Percentiles rank a stretch among this genome's conserved stretches.
phyloP scores from a whole-genome alignment of 768 basidiomycete genomes.

The Pisolithus albus region DNA sequence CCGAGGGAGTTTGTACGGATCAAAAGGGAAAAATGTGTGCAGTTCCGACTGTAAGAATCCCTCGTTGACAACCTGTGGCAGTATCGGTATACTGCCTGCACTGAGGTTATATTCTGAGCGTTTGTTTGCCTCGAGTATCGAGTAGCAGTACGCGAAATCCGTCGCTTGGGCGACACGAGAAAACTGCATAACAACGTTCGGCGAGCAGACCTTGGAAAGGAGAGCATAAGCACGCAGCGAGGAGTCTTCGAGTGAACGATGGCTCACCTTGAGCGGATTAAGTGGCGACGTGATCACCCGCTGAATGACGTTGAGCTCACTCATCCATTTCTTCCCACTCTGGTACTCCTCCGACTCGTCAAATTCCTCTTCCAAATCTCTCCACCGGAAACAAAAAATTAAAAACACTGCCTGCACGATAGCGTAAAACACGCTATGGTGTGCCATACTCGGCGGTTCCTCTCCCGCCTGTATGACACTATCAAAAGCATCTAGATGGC shows the following conservation, averaged over 20 bases:
- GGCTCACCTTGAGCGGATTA: slow-evolving; percentile 78
- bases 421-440: slow-evolving; percentile 83
- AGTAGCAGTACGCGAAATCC: slow-evolving; percentile 90
- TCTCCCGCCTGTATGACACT: slow-evolving; percentile 36
- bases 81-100: slow-evolving; percentile 11
- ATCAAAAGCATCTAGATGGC: slow-evolving; percentile 69
- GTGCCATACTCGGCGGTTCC: slow-evolving; percentile 26
- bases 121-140: slow-evolving; percentile 84
- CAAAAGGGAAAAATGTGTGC: slow-evolving; percentile 96
- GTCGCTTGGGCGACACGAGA: slow-evolving; percentile 88
- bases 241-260: not conserved
- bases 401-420: slow-evolving; percentile 88
- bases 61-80: slow-evolving; percentile 24
- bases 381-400: slow-evolving; percentile 97
- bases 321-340: slow-evolving; percentile 71
- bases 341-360: slow-evolving; percentile 50
- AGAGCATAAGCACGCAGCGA: not conserved
- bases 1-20: slow-evolving; percentile 86
- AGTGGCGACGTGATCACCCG: slow-evolving; percentile 73
- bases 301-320: slow-evolving; percentile 69
- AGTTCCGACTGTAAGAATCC: slow-evolving; percentile 56
- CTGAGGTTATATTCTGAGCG: slow-evolving; percentile 48
- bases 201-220: slow-evolving; percentile 65
- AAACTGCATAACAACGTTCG: slow-evolving; percentile 88
- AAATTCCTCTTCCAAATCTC: slow-evolving; percentile 66